Evolutionary conservation across 441 rosid species (phyloP), one percentile per base, ranked within the genome.

Genomic region (Adansonia rubrostipa): DNA sequence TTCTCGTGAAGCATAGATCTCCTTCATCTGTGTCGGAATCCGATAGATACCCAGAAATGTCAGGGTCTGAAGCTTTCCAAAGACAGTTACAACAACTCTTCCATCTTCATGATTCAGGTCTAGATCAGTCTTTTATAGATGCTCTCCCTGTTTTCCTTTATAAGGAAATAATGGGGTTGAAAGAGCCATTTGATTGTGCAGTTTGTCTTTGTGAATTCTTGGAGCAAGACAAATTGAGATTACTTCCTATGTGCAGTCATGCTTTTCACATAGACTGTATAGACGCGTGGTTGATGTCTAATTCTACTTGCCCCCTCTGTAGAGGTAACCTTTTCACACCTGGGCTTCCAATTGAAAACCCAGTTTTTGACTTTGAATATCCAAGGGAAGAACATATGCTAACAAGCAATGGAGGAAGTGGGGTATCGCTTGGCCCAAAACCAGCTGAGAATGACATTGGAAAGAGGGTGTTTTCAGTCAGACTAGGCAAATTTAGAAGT

Each of bases 261-360:
- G 95, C 93, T 61, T 91, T 91, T 78, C 95, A 89, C 78, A 83
- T 91, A 22, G 88, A 88, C 62, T 91, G 93, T 73, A 91, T 91
- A 80, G 95, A 89, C 79, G 86, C 92, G 5, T 91, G 95, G 95
- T 84, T 91, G 48, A 86, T 91, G 75, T 91, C 95, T 48, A 89
- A 91, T 70, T 91, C 95, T 20, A 89, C 93, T 24, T 91, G 95
- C 77, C 95, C 92, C 8, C 94, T 91, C 17, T 91, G 94, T 75
- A 88, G 92, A 86, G 89, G 92, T 65, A 79, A 86, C 77, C 86
- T 91, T 78, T 86, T 82, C 80, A 68, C 87, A 15, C 19, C 84
- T 7, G 91, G 87, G 1, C 57, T 86, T 74, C 84, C 87, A 33
- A 80, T 84, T 57, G 90, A 91, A 15, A 82, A 86, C 85, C 87